These are phyloP conservation scores for Beauveria australis DNA, from an alignment of 2,329 filamentous ascomycete genomes.

Conservation along the genomic window DNA sequence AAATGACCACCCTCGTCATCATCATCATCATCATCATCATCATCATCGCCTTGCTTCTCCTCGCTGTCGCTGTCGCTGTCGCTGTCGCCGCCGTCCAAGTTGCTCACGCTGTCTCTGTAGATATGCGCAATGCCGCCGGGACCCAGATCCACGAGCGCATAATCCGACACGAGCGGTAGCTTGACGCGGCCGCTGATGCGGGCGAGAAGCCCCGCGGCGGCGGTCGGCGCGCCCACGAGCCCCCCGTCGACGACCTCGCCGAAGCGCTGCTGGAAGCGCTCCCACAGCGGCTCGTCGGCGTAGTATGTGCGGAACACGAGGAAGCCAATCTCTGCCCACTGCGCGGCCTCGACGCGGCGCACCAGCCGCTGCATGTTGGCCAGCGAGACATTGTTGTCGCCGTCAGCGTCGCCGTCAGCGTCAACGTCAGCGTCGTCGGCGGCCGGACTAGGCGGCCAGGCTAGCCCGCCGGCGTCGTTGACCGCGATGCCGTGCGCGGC, in stretches of 20 bases:
- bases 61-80: not conserved
- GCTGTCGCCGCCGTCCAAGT: not conserved
- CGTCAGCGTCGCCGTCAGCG: not conserved
- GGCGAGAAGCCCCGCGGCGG: not conserved
- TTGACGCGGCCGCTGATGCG: not conserved
- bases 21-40: not conserved
- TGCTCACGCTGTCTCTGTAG: not conserved
- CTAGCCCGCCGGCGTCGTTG: not conserved
- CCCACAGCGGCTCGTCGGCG: not conserved
- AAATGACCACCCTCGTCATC: not conserved
- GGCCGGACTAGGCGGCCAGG: not conserved
- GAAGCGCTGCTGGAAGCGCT: not conserved
- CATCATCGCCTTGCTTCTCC: not conserved
- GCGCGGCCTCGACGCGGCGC: not conserved
- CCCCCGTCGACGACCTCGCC: not conserved
- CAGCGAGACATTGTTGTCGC: not conserved
- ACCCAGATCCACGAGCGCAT: not conserved
- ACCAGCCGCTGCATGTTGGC: not conserved
- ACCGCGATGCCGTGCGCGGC: not conserved
- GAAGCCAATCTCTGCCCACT: not conserved
- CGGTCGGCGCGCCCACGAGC: not conserved
- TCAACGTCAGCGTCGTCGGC: too few species aligned
- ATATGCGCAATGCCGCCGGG: not conserved
- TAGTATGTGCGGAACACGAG: slow-evolving; percentile 1
- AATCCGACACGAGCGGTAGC: not conserved